Evolutionary conservation across 164 flowering plant species (phyloP).

Genomic region (Brasenia schreberi): DNA sequence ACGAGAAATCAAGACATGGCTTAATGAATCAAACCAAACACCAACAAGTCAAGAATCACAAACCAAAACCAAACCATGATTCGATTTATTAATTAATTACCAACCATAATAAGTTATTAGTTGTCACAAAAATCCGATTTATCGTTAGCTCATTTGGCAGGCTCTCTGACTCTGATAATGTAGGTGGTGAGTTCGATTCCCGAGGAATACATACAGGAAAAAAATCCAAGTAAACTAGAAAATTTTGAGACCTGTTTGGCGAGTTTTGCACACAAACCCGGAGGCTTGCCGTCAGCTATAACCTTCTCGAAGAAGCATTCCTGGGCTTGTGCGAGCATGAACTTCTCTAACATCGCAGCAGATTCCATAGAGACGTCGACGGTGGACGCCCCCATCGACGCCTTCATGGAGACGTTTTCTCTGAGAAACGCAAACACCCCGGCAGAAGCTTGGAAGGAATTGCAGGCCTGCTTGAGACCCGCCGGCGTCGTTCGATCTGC

Average conservation of each 20-base stretch:
- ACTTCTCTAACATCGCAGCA: constrained; percentile 79
- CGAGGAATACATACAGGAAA: too few relatives aligned
- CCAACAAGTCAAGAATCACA: too few relatives aligned
- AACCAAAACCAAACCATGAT: too few relatives aligned
- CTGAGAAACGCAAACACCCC: constrained; percentile 71
- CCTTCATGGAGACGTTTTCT: constrained; percentile 66
- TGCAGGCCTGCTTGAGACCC: constrained; percentile 62
- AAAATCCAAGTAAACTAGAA: too few relatives aligned
- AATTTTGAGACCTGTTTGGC: constrained; percentile 20
- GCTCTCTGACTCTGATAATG: too few relatives aligned
- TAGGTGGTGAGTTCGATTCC: too few relatives aligned
- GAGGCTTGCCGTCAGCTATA: constrained; percentile 79
- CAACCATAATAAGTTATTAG: too few relatives aligned
- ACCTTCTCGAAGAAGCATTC: constrained; percentile 95
- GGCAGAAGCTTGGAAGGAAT: constrained; percentile 70
- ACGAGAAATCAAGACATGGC: too few relatives aligned
- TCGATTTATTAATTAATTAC: too few relatives aligned
- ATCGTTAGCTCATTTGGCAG: too few relatives aligned
- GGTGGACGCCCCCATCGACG: constrained; percentile 45
- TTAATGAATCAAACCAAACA: too few relatives aligned
- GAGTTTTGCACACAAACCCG: constrained; percentile 82
- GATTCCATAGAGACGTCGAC: constrained; percentile 78
- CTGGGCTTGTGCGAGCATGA: constrained; percentile 98
- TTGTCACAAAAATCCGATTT: too few relatives aligned
- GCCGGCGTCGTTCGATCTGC: constrained; percentile 46